Conservation (phyloP, 2,329 filamentous ascomycete species). For the Calonectria hawksworthii region DNA sequence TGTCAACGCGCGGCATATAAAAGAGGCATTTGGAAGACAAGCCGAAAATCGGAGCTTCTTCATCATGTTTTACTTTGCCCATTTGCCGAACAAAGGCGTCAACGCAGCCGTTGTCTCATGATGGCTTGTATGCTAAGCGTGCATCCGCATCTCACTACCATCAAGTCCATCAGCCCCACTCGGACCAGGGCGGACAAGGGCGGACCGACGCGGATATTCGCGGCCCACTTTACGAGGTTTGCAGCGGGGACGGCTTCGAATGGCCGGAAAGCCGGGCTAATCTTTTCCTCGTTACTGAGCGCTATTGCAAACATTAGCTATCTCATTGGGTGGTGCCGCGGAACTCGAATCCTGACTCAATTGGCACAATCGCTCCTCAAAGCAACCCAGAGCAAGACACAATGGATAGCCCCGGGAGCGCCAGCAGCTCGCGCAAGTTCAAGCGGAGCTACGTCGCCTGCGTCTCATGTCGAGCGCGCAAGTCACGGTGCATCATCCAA, state of each 20-base stretch:
- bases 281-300: not conserved
- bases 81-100: not conserved
- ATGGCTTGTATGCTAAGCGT: not conserved
- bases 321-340: not conserved
- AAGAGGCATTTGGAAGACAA: not conserved
- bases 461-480: slow-evolving; percentile 33
- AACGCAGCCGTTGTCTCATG: not conserved
- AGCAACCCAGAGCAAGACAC: not conserved
- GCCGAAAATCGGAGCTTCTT: not conserved
- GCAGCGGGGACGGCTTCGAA: not conserved
- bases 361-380: not conserved
- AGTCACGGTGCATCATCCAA: slow-evolving; percentile 33
- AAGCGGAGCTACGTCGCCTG: slow-evolving; percentile 39
- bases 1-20: not conserved
- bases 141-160: not conserved
- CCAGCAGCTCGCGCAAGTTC: slow-evolving; percentile 23
- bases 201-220: slow-evolving; percentile 1
- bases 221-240: not conserved
- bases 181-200: not conserved
- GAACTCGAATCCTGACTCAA: not conserved
- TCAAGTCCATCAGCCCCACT: not conserved
- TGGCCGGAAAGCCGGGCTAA: not conserved
- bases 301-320: not conserved
- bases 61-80: not conserved
- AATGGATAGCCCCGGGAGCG: slow-evolving; percentile 15